Conservation (phyloP, 352 stramenopile genomes). For the Phytophthora pinifolia region DNA sequence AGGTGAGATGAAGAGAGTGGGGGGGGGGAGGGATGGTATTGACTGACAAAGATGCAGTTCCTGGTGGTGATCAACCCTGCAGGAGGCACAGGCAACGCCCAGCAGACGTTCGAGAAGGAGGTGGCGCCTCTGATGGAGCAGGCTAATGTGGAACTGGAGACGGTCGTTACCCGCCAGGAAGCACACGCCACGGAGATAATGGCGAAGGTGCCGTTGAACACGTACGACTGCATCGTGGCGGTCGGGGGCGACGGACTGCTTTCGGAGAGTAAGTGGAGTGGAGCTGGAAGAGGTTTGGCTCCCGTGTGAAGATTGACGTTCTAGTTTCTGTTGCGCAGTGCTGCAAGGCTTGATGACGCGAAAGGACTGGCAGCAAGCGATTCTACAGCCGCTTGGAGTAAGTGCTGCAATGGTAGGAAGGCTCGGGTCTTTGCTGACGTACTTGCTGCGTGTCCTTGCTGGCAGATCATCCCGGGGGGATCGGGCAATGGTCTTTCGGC, state of each 20-base stretch:
- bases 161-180: constrained; percentile 48
- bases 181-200: constrained; percentile 62
- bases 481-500: constrained; percentile 70
- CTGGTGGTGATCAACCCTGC: constrained; percentile 73
- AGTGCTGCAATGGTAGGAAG: constrained; percentile 6
- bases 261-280: constrained; percentile 56
- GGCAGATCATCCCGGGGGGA: constrained; percentile 47
- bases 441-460: neutral
- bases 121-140: constrained; percentile 58
- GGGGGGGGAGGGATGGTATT: neutral
- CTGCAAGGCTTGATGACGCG: constrained; percentile 73
- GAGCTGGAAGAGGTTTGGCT: neutral
- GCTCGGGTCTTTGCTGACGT: neutral
- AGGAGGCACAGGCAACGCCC: constrained; percentile 51
- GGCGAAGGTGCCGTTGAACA: constrained; percentile 38
- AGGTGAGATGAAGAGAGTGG: constrained; percentile 7
- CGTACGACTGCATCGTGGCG: constrained; percentile 65
- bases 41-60: constrained; percentile 34
- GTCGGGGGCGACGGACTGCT: constrained; percentile 72
- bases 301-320: constrained; percentile 6
- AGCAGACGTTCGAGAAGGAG: constrained; percentile 48
- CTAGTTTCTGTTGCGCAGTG: constrained; percentile 37
- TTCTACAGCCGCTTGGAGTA: constrained; percentile 54
- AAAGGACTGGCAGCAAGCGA: constrained; percentile 57
- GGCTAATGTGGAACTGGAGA: constrained; percentile 57